Evolutionary conservation across 441 rosid species (phyloP).

Genomic region (Eruca vesicaria): DNA sequence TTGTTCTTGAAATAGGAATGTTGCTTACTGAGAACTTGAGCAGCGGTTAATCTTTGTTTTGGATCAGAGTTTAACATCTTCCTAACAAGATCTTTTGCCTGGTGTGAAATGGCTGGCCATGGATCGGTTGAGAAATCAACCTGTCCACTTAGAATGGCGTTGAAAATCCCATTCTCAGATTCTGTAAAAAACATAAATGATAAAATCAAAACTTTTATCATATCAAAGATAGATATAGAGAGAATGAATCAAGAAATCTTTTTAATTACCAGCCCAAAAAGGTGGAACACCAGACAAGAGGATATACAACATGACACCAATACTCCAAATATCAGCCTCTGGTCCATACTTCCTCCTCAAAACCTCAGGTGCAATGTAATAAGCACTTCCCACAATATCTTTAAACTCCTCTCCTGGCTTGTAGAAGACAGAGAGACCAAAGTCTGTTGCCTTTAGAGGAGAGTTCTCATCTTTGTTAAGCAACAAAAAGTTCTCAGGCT

Average conservation of each 20-base stretch:
- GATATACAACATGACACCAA: background rate
- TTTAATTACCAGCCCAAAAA: background rate
- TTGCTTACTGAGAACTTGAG: slow-evolving; percentile 76
- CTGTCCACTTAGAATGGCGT: slow-evolving; percentile 66
- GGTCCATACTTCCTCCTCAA: slow-evolving; percentile 66
- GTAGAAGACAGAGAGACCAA: slow-evolving; percentile 49
- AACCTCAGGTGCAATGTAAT: slow-evolving; percentile 75
- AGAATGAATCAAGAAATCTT: background rate
- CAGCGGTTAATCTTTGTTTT: slow-evolving; percentile 71
- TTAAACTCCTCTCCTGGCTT: slow-evolving; percentile 73
- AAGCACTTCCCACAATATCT: slow-evolving; percentile 74
- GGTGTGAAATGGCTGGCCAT: slow-evolving; percentile 82
- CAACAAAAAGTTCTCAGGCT: slow-evolving; percentile 14
- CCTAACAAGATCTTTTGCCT: slow-evolving; percentile 83
- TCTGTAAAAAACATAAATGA: slow-evolving; percentile 41
- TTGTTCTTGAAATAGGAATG: background rate
- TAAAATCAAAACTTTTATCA: background rate
- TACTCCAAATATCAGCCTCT: background rate
- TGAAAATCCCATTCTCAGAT: slow-evolving; percentile 79
- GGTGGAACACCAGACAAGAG: background rate
- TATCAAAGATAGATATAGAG: background rate
- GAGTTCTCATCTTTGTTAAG: background rate
- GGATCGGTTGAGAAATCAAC: slow-evolving; percentile 79
- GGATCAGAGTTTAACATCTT: slow-evolving; percentile 85
- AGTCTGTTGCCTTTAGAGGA: background rate